Evolutionary conservation across 805 yeast species (phyloP).

Genomic region (Candida ortonii): DNA sequence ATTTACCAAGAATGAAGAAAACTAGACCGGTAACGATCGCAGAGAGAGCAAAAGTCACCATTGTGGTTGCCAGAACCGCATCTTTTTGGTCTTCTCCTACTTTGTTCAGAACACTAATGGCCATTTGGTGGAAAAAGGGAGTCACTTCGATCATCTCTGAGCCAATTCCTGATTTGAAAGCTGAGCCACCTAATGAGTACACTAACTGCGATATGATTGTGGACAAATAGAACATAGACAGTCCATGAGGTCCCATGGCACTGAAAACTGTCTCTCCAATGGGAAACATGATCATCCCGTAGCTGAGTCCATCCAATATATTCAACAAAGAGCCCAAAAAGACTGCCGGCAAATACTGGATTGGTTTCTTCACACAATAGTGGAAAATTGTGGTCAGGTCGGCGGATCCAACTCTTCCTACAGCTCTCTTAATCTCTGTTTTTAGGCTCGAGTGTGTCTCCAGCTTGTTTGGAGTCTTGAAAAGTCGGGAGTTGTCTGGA

Average conservation of each 20-base stretch:
- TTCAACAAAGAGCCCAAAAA: conserved; percentile 80
- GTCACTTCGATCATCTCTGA: conserved; percentile 99
- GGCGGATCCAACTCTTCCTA: conserved; percentile 10
- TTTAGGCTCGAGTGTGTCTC: conserved; percentile 4
- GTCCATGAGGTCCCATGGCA: conserved; percentile 79
- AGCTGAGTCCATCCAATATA: conserved; percentile 87
- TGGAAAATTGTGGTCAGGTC: conserved; percentile 22
- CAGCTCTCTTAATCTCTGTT: conserved; percentile 2
- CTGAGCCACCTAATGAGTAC: conserved; percentile 86
- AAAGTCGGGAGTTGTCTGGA: no score
- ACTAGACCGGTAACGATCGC: conserved; percentile 84
- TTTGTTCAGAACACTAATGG: conserved; percentile 55
- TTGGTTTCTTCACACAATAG: conserved; percentile 37
- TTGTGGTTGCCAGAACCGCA: conserved; percentile 76
- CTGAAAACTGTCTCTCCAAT: conserved; percentile 76
- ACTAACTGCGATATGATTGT: conserved; percentile 87
- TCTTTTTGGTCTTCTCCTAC: conserved; percentile 46
- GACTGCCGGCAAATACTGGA: conserved; percentile 69
- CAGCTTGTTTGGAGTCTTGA: no score
- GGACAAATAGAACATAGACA: conserved; percentile 91
- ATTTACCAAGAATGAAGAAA: conserved; percentile 73
- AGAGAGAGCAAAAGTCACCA: conserved; percentile 79
- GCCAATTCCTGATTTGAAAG: conserved; percentile 88
- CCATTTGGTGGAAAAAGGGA: conserved; percentile 97
- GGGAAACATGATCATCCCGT: conserved; percentile 98